Percentiles rank a stretch among this genome's conserved stretches.
Conservation (phyloP, 176 grass and related monocot species). For the Tuctoria greenei region DNA sequence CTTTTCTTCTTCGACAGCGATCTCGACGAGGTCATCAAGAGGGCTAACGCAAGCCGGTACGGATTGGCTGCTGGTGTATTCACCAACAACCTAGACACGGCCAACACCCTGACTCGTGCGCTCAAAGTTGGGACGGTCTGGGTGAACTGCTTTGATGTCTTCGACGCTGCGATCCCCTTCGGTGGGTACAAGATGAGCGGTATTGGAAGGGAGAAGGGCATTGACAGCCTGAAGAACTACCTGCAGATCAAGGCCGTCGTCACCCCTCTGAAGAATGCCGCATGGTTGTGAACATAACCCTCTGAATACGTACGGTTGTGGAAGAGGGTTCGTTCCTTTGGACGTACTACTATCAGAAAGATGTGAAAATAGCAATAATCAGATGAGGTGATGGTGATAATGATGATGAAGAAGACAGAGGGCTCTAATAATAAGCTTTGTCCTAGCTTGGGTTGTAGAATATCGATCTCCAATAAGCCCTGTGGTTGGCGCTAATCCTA, state of each 20-base stretch:
- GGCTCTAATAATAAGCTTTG: conserved; percentile 38
- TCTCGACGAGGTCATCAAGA: conserved; percentile 53
- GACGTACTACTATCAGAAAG: not conserved
- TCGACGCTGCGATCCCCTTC: conserved; percentile 78
- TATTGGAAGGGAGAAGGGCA: conserved; percentile 83
- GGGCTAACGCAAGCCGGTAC: conserved; percentile 60
- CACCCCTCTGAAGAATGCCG: conserved; percentile 60
- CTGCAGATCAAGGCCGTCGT: conserved; percentile 86
- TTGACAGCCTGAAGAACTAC: conserved; percentile 94
- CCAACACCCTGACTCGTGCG: conserved; percentile 71
- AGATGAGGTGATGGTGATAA: not conserved
- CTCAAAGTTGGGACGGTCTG: conserved; percentile 67
- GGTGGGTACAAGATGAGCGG: conserved; percentile 98
- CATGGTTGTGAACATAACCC: conserved; percentile 65
- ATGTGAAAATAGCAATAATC: not conserved
- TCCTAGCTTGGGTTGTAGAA: not conserved
- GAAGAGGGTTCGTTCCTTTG: not conserved
- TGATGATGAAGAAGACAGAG: not conserved
- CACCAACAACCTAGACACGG: conserved; percentile 79
- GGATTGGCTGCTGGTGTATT: conserved; percentile 89
- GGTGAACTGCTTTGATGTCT: conserved; percentile 90
- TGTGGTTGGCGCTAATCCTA: not conserved
- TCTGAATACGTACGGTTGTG: not conserved
- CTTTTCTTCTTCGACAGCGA: conserved; percentile 21
- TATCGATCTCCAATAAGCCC: conserved; percentile 39